phyloP scores from a whole-genome alignment of 1,139 yeast species.

The Petasospora rhodanensis region DNA sequence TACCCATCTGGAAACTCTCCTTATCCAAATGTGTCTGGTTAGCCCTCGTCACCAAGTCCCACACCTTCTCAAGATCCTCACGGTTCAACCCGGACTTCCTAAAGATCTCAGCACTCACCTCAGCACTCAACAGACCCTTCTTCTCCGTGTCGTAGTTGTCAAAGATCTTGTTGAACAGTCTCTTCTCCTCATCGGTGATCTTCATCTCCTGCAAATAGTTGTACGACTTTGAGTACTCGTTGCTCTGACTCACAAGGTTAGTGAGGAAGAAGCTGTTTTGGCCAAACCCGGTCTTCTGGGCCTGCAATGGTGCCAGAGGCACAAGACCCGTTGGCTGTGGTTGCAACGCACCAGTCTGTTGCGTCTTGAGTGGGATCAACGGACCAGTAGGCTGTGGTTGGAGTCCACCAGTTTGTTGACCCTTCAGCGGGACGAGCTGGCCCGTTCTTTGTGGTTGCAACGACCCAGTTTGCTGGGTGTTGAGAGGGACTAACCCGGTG shows the following conservation, averaged over 20 bases:
- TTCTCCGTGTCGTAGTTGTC: constrained; percentile 75
- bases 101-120: constrained; percentile 79
- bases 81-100: constrained; percentile 87
- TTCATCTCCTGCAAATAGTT: constrained; percentile 48
- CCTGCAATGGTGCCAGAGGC: constrained; percentile 20
- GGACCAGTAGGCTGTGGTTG: constrained; percentile 29
- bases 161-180: constrained; percentile 81
- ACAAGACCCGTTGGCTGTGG: constrained; percentile 30
- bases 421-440: too few species aligned
- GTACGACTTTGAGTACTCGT: constrained; percentile 23
- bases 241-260: constrained; percentile 29
- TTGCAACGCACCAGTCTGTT: constrained; percentile 16
- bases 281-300: constrained; percentile 54
- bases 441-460: too few species aligned
- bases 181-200: constrained; percentile 81
- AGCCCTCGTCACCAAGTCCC: constrained; percentile 76
- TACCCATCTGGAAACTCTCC: constrained; percentile 78
- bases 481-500: constrained; percentile 32
- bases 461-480: constrained; percentile 6
- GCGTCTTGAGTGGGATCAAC: too few species aligned
- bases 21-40: constrained; percentile 70
- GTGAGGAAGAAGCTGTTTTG: constrained; percentile 37
- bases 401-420: constrained; percentile 14
- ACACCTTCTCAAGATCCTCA: constrained; percentile 79
- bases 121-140: constrained; percentile 72